Evolutionary conservation across 2,329 filamentous ascomycete species (phyloP), one percentile per base, ranked within the genome.

Genomic region (Ophiostoma quercus): DNA sequence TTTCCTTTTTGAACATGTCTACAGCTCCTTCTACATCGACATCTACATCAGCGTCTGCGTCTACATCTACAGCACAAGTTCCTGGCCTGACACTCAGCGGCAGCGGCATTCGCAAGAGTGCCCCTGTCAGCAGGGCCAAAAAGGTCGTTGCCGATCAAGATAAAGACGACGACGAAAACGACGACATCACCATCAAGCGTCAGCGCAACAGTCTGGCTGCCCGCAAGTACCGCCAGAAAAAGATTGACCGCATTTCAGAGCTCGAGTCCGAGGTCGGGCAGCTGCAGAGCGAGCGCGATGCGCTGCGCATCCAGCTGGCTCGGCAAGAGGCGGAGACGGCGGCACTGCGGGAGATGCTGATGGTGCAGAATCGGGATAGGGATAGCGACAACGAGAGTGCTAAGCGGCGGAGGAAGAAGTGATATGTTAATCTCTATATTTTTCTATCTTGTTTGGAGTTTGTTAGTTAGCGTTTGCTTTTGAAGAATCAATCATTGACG

Each of bases 201-300:
- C 82, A 84, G 72, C 84, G 84, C 72, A 89, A 90, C 78, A 89
- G 85, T 43, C 80, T 88, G 69, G 87, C 87, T 9, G 87, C 87
- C 54, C 82, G 85, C 60, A 84, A 85, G 67, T 89, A 88, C 77
- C 84, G 87, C 25, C 87, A 89, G 75, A 88, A 87, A 75, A 85
- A 86, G 72, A 79, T 88, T 39, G 86, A 89, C 74, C 84, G 86
- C 67, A 84, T 88, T 75, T 75, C 79, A 67, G 82, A 83, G 72
- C 80, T 90, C 22, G 86, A 89, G 75, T 76, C 79, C 3, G 82
- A 82, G 41, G 79, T 89, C 67, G 82, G 82, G 67, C 79, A 81
- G 67, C 81, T 86, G 71, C 81, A 82, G 71, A 76, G 79, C 69
- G 87, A 89, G 77, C 77, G 85, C 43, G 86, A 89, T 71, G 84